These are phyloP conservation scores for Hortaea werneckii DNA, from an alignment of 2,329 filamentous ascomycete genomes.

Conservation along the genomic window DNA sequence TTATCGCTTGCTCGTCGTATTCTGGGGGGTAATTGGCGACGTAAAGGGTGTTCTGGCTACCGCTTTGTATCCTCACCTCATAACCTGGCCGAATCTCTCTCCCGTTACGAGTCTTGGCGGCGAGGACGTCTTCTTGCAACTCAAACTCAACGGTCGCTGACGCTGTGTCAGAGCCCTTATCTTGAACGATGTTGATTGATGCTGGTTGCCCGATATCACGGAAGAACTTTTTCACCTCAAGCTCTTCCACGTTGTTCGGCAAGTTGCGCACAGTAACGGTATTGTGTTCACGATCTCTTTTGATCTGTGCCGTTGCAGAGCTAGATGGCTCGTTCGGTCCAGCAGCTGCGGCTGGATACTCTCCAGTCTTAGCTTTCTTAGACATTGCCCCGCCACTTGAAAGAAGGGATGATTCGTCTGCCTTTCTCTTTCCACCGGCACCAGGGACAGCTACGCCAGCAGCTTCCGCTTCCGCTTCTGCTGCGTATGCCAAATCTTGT, in stretches of 20 bases:
- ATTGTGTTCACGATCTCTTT: slow-evolving; percentile 83
- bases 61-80: slow-evolving; percentile 65
- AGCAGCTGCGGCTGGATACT: slow-evolving; percentile 7
- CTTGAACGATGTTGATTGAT: slow-evolving; percentile 57
- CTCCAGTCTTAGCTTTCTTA: slow-evolving; percentile 55
- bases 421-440: slow-evolving; percentile 58
- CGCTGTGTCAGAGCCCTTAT: slow-evolving; percentile 49
- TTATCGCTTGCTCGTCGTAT: slow-evolving; percentile 61
- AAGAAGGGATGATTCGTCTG: slow-evolving; percentile 45
- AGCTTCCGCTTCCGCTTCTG: slow-evolving; percentile 13
- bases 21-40: slow-evolving; percentile 80
- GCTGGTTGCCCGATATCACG: slow-evolving; percentile 80
- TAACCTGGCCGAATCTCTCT: slow-evolving; percentile 64
- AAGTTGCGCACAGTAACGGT: slow-evolving; percentile 73
- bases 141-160: slow-evolving; percentile 80
- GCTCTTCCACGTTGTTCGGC: slow-evolving; percentile 58
- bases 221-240: slow-evolving; percentile 78
- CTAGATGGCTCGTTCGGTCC: slow-evolving; percentile 25
- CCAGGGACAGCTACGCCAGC: slow-evolving; percentile 5
- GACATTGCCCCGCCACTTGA: slow-evolving; percentile 36
- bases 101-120: slow-evolving; percentile 69
- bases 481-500: background rate
- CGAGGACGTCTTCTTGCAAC: slow-evolving; percentile 65
- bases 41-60: slow-evolving; percentile 71
- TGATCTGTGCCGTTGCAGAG: slow-evolving; percentile 35